Evolutionary conservation across 257 asterid genomes (phyloP).

Genomic region (Solanum peruvianum): DNA sequence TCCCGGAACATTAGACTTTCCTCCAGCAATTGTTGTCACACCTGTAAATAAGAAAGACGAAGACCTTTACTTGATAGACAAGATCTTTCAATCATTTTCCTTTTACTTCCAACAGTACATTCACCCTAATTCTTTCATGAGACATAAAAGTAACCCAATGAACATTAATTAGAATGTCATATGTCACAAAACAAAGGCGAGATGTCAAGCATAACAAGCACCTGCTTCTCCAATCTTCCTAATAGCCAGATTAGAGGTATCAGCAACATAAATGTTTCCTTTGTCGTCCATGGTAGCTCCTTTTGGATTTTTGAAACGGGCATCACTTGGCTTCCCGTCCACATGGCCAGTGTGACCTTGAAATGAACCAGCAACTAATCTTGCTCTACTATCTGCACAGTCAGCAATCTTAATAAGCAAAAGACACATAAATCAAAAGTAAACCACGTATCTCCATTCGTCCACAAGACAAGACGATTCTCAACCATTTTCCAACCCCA

Average conservation of each 20-base stretch:
- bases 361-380: conserved; percentile 96
- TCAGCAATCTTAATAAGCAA: not conserved
- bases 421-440: not conserved
- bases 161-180: not conserved
- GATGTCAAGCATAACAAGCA: conserved; percentile 6
- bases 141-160: not conserved
- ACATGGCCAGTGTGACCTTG: conserved; percentile 91
- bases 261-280: conserved; percentile 96
- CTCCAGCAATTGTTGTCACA: conserved; percentile 98
- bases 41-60: conserved; percentile 32
- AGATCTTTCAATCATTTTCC: not conserved
- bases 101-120: not conserved
- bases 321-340: conserved; percentile 97
- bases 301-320: conserved; percentile 81
- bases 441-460: not conserved
- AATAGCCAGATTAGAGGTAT: conserved; percentile 83
- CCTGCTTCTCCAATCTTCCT: conserved; percentile 97
- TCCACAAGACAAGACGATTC: not conserved
- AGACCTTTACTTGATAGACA: not conserved
- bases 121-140: not conserved
- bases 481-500: not conserved
- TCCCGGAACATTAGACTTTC: conserved; percentile 86
- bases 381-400: conserved; percentile 78
- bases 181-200: not conserved
- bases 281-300: conserved; percentile 89